Evolutionary conservation across 139 green algal genomes (phyloP).

Genomic region (Nannochloris sp.): DNA sequence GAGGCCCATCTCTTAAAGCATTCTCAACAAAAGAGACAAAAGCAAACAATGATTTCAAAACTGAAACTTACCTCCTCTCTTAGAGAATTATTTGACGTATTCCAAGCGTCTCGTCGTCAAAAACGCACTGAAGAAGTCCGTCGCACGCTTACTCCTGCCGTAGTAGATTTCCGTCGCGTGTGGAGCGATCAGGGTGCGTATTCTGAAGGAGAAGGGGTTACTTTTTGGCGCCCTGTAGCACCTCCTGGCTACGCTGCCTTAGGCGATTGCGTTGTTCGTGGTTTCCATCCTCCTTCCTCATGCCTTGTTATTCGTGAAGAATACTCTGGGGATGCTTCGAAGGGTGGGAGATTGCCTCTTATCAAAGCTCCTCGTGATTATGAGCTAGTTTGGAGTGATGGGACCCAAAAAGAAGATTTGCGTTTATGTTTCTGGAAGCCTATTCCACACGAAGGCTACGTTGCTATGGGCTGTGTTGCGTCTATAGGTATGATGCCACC

Average conservation of each 20-base stretch:
- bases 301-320: not conserved
- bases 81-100: not conserved
- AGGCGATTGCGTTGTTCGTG: constrained; percentile 61
- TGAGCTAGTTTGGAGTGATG: constrained; percentile 31
- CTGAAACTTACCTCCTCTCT: constrained; percentile 1
- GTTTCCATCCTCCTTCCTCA: constrained; percentile 14
- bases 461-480: constrained; percentile 67
- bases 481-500: constrained; percentile 16
- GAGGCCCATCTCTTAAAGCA: too few relatives aligned
- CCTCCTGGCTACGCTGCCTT: constrained; percentile 67
- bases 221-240: constrained; percentile 74
- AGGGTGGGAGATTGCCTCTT: constrained; percentile 9
- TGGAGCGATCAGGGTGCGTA: constrained; percentile 14
- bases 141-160: constrained; percentile 6
- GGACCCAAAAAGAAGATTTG: not conserved
- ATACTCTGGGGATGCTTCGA: not conserved
- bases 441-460: constrained; percentile 66
- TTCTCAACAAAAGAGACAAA: too few relatives aligned
- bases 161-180: constrained; percentile 30
- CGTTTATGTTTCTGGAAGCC: constrained; percentile 69
- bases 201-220: constrained; percentile 39
- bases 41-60: too few relatives aligned
- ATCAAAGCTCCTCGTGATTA: constrained; percentile 22
- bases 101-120: constrained; percentile 9
- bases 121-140: constrained; percentile 5